Evolutionary conservation across 2,329 filamentous ascomycete species (phyloP).

Genomic region (Talaromyces marneffei): DNA sequence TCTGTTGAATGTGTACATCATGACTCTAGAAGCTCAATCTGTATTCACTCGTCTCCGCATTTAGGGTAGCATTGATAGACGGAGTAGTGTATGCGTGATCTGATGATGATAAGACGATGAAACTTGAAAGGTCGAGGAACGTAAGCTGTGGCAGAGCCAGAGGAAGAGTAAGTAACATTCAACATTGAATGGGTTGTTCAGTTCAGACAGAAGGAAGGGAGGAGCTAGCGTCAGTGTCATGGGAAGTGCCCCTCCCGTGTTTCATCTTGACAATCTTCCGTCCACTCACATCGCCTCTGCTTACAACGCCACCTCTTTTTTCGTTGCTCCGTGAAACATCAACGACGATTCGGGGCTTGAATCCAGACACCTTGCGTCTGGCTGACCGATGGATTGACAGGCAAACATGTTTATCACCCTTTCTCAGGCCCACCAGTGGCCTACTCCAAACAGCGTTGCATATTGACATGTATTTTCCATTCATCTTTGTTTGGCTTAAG

Average conservation of each 20-base stretch:
- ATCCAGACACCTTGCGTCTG: background rate
- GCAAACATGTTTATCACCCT: constrained; percentile 2
- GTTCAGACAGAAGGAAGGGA: background rate
- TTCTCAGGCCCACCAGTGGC: background rate
- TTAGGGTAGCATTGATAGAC: background rate
- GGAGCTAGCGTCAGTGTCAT: too few relatives aligned
- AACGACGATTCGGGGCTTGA: background rate
- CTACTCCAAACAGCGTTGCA: too few relatives aligned
- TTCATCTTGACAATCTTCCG: background rate
- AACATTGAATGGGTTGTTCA: background rate
- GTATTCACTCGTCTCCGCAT: background rate
- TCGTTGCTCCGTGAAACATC: background rate
- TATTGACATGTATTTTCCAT: background rate
- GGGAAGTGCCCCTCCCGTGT: background rate
- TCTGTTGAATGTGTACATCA: constrained; percentile 5
- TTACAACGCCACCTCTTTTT: background rate
- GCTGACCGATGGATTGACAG: background rate
- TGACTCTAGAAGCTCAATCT: background rate
- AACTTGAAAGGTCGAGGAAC: background rate
- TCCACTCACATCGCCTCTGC: constrained; percentile 2
- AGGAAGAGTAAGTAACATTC: too few relatives aligned
- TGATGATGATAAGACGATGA: background rate
- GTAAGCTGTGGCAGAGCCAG: background rate
- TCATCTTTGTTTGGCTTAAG: background rate
- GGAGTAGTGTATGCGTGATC: background rate